Percentiles rank a stretch among this genome's conserved stretches.
These are phyloP conservation scores for Pyrenochaeta sp. DNA, from an alignment of 2,329 filamentous ascomycete species.

Conservation along the genomic window DNA sequence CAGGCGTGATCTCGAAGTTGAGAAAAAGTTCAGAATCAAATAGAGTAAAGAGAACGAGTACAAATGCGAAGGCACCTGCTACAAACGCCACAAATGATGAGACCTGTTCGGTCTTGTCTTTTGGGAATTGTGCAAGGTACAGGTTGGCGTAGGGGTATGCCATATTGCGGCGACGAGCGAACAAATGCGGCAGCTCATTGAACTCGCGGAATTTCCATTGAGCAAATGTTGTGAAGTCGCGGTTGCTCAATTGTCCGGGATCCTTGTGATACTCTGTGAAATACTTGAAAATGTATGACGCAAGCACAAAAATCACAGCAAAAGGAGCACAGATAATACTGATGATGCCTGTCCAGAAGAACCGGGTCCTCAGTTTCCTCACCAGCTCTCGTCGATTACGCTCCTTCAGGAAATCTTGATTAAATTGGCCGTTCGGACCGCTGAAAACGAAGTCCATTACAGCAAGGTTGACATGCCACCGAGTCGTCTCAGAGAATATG, in stretches of 20 bases:
- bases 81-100: constrained; percentile 88
- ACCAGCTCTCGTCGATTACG: constrained; percentile 82
- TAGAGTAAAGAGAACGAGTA: constrained; percentile 84
- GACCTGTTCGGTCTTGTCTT: constrained; percentile 88
- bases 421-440: constrained; percentile 79
- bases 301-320: constrained; percentile 82
- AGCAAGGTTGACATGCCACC: constrained; percentile 91
- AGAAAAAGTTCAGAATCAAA: constrained; percentile 91
- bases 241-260: constrained; percentile 82
- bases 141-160: constrained; percentile 91
- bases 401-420: constrained; percentile 84
- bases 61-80: constrained; percentile 83
- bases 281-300: constrained; percentile 93
- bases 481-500: constrained; percentile 86
- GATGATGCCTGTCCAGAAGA: constrained; percentile 83
- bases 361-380: constrained; percentile 76
- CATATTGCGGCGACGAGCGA: constrained; percentile 89
- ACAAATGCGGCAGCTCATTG: constrained; percentile 93
- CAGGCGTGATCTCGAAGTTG: constrained; percentile 87
- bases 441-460: constrained; percentile 96
- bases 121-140: constrained; percentile 96
- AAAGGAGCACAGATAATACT: constrained; percentile 89
- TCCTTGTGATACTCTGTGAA: constrained; percentile 98
- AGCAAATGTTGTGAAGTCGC: constrained; percentile 90
- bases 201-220: constrained; percentile 99